A percentile compares a stretch with the other conserved stretches of the same genome.
Evolutionary conservation across 306 rosid species (phyloP).

Genomic region (Cicer arietinum): DNA sequence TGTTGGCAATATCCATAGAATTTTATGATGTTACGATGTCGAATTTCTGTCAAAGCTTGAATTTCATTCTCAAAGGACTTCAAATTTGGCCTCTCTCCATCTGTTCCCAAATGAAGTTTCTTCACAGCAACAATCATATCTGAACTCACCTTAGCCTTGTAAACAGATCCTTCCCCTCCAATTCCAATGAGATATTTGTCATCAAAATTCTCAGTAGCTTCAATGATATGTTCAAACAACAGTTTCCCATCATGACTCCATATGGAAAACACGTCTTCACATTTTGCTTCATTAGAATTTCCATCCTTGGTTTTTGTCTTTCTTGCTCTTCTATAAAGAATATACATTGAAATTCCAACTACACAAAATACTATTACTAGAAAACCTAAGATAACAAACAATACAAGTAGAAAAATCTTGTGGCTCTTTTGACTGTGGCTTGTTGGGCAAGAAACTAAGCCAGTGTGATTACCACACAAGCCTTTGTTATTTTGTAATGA

Average conservation of each 20-base stretch:
- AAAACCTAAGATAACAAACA: slow-evolving; percentile 5
- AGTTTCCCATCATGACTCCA: slow-evolving; percentile 45
- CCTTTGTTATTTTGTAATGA: slow-evolving; percentile 37
- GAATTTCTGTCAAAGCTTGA: slow-evolving; percentile 40
- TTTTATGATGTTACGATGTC: slow-evolving; percentile 40
- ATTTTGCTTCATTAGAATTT: background rate
- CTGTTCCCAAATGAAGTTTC: slow-evolving; percentile 19
- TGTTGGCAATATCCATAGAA: slow-evolving; percentile 43
- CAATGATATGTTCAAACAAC: slow-evolving; percentile 37
- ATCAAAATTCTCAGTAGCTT: slow-evolving; percentile 40
- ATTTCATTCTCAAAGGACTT: slow-evolving; percentile 41
- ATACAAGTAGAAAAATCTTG: background rate
- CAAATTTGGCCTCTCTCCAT: background rate
- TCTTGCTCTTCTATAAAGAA: slow-evolving; percentile 17
- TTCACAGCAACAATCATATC: slow-evolving; percentile 38
- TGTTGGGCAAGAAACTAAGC: slow-evolving; percentile 31
- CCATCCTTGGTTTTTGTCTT: background rate
- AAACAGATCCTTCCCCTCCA: slow-evolving; percentile 44
- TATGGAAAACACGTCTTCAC: slow-evolving; percentile 26
- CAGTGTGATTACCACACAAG: slow-evolving; percentile 43
- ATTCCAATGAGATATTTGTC: slow-evolving; percentile 36
- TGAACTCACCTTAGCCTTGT: slow-evolving; percentile 28
- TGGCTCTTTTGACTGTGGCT: background rate
- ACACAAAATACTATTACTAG: slow-evolving; percentile 16
- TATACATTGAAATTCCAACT: slow-evolving; percentile 21